phyloP scores from a whole-genome alignment of 2,329 filamentous ascomycete genomes.

The Pseudonectria buxi region DNA sequence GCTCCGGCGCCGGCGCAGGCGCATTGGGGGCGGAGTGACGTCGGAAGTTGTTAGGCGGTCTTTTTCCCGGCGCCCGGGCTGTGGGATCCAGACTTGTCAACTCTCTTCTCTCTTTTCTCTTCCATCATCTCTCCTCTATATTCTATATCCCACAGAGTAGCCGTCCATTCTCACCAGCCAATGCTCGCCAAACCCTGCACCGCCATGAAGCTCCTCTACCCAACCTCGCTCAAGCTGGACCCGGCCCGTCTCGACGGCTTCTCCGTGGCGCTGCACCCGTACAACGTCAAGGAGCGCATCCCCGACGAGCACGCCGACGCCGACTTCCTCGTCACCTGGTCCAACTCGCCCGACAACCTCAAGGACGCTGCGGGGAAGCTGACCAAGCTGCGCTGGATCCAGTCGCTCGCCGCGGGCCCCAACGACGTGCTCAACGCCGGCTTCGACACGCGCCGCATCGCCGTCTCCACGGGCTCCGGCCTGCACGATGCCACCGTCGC shows the following conservation, averaged over 20 bases:
- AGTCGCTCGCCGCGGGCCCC: conserved; percentile 58
- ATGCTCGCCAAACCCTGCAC: not conserved
- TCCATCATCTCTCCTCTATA: too few relatives aligned
- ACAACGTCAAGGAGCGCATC: conserved; percentile 51
- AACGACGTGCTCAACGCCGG: conserved; percentile 58
- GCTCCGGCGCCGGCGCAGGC: conserved; percentile 3
- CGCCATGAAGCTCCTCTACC: conserved; percentile 60
- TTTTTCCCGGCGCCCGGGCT: too few relatives aligned
- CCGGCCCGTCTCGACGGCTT: conserved; percentile 50
- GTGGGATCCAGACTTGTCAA: too few relatives aligned
- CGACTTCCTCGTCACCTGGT: conserved; percentile 55
- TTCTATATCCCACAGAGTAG: too few relatives aligned
- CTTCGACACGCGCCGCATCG: conserved; percentile 45
- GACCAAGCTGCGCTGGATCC: conserved; percentile 56
- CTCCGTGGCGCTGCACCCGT: conserved; percentile 49
- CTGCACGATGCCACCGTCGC: conserved; percentile 59
- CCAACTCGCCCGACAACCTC: conserved; percentile 52
- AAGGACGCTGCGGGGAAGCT: conserved; percentile 48
- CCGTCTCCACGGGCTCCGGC: conserved; percentile 56
- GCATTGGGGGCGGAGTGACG: not conserved
- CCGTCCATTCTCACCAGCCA: not conserved
- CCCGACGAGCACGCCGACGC: conserved; percentile 53
- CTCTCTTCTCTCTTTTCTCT: too few relatives aligned
- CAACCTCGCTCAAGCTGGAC: conserved; percentile 55
- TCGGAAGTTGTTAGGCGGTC: too few relatives aligned